phyloP scores from a whole-genome alignment of 1,284 basidiomycete genomes.

The Neolentinus lepideus region DNA sequence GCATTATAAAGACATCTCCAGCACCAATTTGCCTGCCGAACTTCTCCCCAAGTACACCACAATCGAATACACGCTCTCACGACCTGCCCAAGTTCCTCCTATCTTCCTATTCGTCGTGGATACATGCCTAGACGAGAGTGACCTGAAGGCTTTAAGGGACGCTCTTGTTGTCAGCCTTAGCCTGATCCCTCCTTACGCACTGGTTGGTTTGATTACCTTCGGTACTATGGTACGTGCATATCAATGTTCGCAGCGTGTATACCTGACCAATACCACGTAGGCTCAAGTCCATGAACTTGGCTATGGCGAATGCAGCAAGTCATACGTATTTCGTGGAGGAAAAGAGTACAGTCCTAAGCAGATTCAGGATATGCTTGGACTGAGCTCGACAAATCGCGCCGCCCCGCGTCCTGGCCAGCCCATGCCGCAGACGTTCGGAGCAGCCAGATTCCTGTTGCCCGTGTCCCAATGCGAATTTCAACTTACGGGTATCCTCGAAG shows the following conservation, averaged over 20 bases:
- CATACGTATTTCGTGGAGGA: slow-evolving; percentile 98
- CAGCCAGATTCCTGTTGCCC: slow-evolving; percentile 91
- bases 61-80: slow-evolving; percentile 95
- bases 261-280: slow-evolving; percentile 29
- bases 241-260: neutral
- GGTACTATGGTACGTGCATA: slow-evolving; percentile 86
- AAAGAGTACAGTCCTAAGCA: slow-evolving; percentile 98
- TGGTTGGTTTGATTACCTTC: slow-evolving; percentile 93
- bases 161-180: slow-evolving; percentile 91
- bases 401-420: slow-evolving; percentile 83
- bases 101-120: slow-evolving; percentile 97
- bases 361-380: slow-evolving; percentile 97
- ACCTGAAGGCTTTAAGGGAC: slow-evolving; percentile 92
- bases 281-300: slow-evolving; percentile 99
- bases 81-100: slow-evolving; percentile 89
- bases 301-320: slow-evolving; percentile 94
- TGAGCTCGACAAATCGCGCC: slow-evolving; percentile 71
- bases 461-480: slow-evolving; percentile 95
- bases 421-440: slow-evolving; percentile 80
- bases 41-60: slow-evolving; percentile 98
- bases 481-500: slow-evolving; percentile 90
- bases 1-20: slow-evolving; percentile 98
- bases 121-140: slow-evolving; percentile 95
- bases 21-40: slow-evolving; percentile 94
- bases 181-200: slow-evolving; percentile 87